Conservation (phyloP, 2,329 filamentous ascomycete genomes). For the Aspergillus aculeatinus region DNA sequence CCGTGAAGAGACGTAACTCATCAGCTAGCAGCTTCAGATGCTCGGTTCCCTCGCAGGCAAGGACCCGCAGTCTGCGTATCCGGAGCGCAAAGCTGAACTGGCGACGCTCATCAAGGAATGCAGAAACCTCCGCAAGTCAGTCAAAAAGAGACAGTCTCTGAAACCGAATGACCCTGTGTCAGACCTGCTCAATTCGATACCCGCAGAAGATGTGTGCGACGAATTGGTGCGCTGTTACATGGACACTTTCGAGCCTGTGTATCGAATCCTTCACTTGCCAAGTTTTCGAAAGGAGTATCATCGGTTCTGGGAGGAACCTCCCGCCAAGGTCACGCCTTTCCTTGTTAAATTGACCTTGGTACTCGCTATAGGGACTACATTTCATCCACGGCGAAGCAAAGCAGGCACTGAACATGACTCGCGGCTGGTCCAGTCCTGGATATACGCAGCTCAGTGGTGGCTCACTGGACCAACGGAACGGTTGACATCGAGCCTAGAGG, state of each 20-base stretch:
- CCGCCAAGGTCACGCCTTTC: constrained; percentile 17
- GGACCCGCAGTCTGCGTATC: constrained; percentile 12
- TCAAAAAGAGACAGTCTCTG: constrained; percentile 21
- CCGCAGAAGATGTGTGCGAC: constrained; percentile 20
- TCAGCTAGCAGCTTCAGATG: constrained; percentile 11
- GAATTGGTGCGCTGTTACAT: constrained; percentile 26
- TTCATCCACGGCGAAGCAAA: constrained; percentile 19
- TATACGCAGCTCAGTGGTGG: constrained; percentile 39
- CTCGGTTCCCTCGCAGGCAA: constrained; percentile 5
- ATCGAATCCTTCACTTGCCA: constrained; percentile 36
- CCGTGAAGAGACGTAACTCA: not conserved
- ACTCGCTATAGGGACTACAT: constrained; percentile 32
- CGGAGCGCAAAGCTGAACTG: constrained; percentile 14
- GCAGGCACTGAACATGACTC: constrained; percentile 12
- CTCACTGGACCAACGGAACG: constrained; percentile 36
- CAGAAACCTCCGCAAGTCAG: constrained; percentile 19
- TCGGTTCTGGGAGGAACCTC: constrained; percentile 28
- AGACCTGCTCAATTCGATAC: constrained; percentile 20
- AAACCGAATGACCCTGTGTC: constrained; percentile 22
- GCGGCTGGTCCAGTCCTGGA: constrained; percentile 24
- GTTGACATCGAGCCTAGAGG: constrained; percentile 26
- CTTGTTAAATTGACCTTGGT: constrained; percentile 34
- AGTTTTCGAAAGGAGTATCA: constrained; percentile 35
- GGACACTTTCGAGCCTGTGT: constrained; percentile 32
- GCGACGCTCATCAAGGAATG: constrained; percentile 17